Evolutionary conservation across 225 moss, liverwort and hornwort species (phyloP).

Genomic region (Bryoerythrophyllum caledonicum): DNA sequence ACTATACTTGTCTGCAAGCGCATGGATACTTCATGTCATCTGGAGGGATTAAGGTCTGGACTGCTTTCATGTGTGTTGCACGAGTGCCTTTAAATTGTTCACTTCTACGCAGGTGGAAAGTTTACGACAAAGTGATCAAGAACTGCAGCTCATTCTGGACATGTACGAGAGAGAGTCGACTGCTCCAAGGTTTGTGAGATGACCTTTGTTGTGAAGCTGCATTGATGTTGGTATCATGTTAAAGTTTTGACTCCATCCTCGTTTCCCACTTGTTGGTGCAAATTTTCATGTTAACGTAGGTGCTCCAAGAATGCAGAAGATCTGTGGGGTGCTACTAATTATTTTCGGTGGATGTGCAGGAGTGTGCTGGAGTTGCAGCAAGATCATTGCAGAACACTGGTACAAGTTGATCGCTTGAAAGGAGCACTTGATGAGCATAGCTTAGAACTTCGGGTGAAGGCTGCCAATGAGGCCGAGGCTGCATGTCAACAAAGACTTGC

Average conservation of each 20-base stretch:
- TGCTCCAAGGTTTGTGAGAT: constrained; percentile 64
- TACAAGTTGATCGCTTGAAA: constrained; percentile 62
- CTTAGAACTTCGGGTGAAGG: constrained; percentile 71
- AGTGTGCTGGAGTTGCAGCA: constrained; percentile 60
- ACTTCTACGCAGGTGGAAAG: constrained; percentile 46
- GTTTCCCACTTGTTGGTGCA: constrained; percentile 5
- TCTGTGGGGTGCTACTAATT: constrained; percentile 14
- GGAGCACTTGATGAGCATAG: constrained; percentile 68
- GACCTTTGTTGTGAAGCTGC: constrained; percentile 1
- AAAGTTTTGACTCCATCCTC: neutral
- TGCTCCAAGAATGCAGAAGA: constrained; percentile 13
- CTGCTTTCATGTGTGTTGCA: constrained; percentile 5
- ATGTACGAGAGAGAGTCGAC: constrained; percentile 64
- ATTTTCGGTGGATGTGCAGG: constrained; percentile 42
- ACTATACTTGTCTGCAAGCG: constrained; percentile 12
- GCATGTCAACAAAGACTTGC: constrained; percentile 70
- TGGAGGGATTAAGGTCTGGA: neutral
- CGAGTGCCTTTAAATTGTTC: constrained; percentile 16
- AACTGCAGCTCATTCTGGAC: constrained; percentile 63
- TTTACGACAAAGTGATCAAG: constrained; percentile 64
- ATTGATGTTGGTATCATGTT: constrained; percentile 11
- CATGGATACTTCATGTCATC: constrained; percentile 2
- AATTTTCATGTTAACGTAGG: neutral
- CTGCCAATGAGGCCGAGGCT: constrained; percentile 74
- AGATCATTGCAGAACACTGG: constrained; percentile 58